Evolutionary conservation across 169 alveolate genomes (phyloP).

Genomic region (Babesia ovata): DNA sequence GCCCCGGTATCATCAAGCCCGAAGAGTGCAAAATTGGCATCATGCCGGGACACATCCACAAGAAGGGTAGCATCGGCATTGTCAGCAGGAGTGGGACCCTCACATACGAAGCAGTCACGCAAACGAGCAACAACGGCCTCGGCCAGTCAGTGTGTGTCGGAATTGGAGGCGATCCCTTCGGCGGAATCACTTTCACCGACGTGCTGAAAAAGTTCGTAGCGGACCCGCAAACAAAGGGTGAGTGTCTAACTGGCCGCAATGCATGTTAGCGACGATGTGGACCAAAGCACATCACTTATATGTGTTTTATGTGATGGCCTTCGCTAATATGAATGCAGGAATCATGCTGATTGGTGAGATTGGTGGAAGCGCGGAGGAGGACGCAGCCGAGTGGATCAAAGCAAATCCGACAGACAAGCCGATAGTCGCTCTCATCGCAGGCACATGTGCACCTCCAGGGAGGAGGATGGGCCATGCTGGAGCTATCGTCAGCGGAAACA

Average conservation of each 20-base stretch:
- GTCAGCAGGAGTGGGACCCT: conserved; percentile 94
- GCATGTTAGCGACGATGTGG: not conserved
- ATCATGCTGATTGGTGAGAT: conserved; percentile 97
- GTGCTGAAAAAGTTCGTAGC: conserved; percentile 90
- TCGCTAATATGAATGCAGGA: conserved; percentile 57
- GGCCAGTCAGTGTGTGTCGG: conserved; percentile 98
- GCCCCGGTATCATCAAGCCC: conserved; percentile 99
- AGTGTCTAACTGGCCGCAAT: not conserved
- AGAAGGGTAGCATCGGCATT: conserved; percentile 85
- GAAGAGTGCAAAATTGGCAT: conserved; percentile 98
- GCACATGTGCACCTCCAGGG: conserved; percentile 98
- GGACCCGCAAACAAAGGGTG: conserved; percentile 94
- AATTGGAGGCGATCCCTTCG: conserved; percentile 98
- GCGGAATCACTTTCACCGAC: conserved; percentile 96
- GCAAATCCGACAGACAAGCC: conserved; percentile 88
- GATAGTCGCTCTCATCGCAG: conserved; percentile 96
- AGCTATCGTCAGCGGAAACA: conserved; percentile 96
- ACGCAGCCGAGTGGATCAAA: conserved; percentile 94
- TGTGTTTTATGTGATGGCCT: not conserved
- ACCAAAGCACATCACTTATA: not conserved
- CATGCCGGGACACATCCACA: conserved; percentile 97
- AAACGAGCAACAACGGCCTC: conserved; percentile 94
- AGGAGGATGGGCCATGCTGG: conserved; percentile 99
- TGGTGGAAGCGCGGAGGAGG: conserved; percentile 98
- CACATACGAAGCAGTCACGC: conserved; percentile 97